These are phyloP conservation scores for Metschnikowia shivogae DNA, from an alignment of 805 yeast species.

Conservation along the genomic window DNA sequence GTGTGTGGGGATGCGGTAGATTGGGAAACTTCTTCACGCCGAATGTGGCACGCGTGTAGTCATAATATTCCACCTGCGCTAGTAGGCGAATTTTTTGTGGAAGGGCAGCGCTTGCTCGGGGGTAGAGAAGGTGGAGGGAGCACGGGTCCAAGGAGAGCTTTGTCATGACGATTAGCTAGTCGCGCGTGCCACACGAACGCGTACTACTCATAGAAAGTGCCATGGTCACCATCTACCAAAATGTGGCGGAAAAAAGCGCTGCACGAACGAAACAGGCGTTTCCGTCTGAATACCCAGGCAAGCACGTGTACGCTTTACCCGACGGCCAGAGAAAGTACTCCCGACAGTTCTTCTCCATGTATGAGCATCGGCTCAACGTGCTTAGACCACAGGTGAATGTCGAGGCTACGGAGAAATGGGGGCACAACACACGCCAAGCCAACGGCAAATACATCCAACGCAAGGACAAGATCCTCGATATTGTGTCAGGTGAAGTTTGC, in stretches of 20 bases:
- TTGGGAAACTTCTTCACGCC: constrained; percentile 19
- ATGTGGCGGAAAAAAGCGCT: neutral
- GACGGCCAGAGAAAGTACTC: constrained; percentile 28
- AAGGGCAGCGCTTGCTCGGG: constrained; percentile 21
- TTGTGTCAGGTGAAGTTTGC: constrained; percentile 54
- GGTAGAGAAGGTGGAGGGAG: constrained; percentile 17
- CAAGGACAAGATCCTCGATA: constrained; percentile 52
- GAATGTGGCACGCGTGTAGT: constrained; percentile 10
- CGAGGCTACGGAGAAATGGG: constrained; percentile 49
- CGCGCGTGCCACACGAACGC: constrained; percentile 4
- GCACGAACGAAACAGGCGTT: neutral
- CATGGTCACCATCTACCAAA: constrained; percentile 9
- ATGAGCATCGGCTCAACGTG: constrained; percentile 34
- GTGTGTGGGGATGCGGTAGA: constrained; percentile 13
- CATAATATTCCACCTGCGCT: constrained; percentile 26
- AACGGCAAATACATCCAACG: constrained; percentile 31
- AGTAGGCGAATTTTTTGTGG: constrained; percentile 24
- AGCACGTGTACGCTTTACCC: constrained; percentile 19
- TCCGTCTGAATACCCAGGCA: constrained; percentile 10
- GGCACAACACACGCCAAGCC: constrained; percentile 34
- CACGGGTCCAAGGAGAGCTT: constrained; percentile 27
- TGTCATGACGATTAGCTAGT: constrained; percentile 23
- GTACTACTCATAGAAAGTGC: neutral
- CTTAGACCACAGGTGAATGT: constrained; percentile 31
- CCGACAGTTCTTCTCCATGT: constrained; percentile 41